Percentiles rank a stretch among this genome's conserved stretches.
Evolutionary conservation across 192 early-diverging fungal genomes (phyloP).

Genomic region (Podila verticillata): DNA sequence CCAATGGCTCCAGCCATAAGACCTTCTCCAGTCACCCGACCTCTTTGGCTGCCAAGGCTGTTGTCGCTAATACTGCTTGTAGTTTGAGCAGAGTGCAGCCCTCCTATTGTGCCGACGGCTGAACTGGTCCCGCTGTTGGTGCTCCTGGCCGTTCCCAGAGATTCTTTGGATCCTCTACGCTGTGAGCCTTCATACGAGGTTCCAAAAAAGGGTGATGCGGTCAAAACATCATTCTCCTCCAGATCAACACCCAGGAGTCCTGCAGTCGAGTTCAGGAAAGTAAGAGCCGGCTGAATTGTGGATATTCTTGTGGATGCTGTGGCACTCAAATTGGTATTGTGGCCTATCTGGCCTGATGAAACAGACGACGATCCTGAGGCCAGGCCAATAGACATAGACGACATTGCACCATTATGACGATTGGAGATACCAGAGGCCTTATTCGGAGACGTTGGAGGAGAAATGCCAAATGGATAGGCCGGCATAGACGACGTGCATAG

Average conservation of each 20-base stretch:
- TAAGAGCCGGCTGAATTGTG: slow-evolving; percentile 2
- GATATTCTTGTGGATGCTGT: background rate
- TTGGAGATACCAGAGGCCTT: background rate
- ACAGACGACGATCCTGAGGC: background rate
- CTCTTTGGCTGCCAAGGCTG: background rate
- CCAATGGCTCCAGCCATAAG: slow-evolving; percentile 17
- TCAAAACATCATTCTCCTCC: background rate
- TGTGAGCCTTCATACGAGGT: background rate
- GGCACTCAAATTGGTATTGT: background rate
- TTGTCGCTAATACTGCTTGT: slow-evolving; percentile 3
- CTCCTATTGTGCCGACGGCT: background rate
- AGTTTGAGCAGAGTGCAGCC: background rate
- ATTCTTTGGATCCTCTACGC: slow-evolving; percentile 18
- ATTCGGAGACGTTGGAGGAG: background rate
- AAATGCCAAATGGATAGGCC: background rate
- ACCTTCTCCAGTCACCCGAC: background rate
- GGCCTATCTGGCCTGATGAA: background rate
- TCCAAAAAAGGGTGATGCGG: background rate
- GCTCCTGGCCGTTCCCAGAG: slow-evolving; percentile 16
- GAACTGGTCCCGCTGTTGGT: background rate
- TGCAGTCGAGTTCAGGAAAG: slow-evolving; percentile 26
- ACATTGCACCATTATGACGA: background rate
- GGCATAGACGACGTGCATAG: background rate
- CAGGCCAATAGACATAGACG: background rate
- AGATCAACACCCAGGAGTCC: slow-evolving; percentile 10